A percentile compares a stretch with the other conserved stretches of the same genome.
phyloP scores from a whole-genome alignment of 2,329 filamentous ascomycete genomes.

The Phaeosphaeriaceae sp. region DNA sequence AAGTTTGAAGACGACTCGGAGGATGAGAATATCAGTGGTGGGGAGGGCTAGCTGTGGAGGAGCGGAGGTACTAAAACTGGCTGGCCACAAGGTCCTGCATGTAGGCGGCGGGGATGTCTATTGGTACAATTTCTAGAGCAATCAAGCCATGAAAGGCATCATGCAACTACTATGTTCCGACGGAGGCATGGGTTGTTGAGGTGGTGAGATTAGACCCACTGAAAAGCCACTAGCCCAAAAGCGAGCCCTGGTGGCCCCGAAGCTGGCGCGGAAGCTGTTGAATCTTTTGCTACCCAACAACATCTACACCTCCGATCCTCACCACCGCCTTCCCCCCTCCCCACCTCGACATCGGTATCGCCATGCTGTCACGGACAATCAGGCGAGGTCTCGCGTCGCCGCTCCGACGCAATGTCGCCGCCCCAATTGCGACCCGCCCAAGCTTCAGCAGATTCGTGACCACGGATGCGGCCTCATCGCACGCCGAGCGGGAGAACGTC shows the following conservation, averaged over 20 bases:
- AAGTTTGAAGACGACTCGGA: slow-evolving; percentile 45
- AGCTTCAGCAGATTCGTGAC: slow-evolving; percentile 79
- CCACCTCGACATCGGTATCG: slow-evolving; percentile 30
- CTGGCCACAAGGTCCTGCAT: not conserved
- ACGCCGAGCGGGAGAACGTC: slow-evolving; percentile 79
- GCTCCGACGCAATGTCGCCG: slow-evolving; percentile 47
- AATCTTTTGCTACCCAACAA: slow-evolving; percentile 29
- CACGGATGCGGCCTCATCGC: slow-evolving; percentile 91
- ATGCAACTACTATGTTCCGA: not conserved
- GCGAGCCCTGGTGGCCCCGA: not conserved
- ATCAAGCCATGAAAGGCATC: not conserved
- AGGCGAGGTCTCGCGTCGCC: slow-evolving; percentile 50
- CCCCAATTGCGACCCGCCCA: slow-evolving; percentile 41
- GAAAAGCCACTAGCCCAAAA: not conserved
- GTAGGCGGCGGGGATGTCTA: not conserved
- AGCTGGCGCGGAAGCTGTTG: slow-evolving; percentile 1
- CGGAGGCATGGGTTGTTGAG: not conserved
- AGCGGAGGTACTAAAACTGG: not conserved
- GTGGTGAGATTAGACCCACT: not conserved
- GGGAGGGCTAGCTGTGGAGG: slow-evolving; percentile 31
- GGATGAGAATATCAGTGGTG: slow-evolving; percentile 44
- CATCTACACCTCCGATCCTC: slow-evolving; percentile 19
- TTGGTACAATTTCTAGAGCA: not conserved
- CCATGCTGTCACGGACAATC: slow-evolving; percentile 51
- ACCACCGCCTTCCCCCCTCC: slow-evolving; percentile 24